Evolutionary conservation across 768 basidiomycete genomes (phyloP).

Genomic region (Cyathus striatus): DNA sequence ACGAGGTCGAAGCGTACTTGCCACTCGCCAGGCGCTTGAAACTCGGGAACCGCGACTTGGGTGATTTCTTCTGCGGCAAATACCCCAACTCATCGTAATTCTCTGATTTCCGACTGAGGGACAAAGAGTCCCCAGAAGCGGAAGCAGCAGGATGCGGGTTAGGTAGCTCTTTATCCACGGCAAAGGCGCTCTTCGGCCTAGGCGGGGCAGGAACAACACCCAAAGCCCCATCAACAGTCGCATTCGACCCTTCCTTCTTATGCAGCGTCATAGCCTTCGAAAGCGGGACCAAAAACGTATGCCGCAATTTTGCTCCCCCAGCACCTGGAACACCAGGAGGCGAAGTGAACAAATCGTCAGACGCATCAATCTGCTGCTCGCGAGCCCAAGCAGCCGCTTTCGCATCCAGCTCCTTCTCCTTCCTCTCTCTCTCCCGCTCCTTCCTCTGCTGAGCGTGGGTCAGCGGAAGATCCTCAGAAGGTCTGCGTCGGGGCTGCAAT

Average conservation of each 20-base stretch:
- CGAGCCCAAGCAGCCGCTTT: conserved; percentile 7
- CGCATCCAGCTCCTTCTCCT: conserved; percentile 7
- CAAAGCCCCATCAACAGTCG: conserved; percentile 5
- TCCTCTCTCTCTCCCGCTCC: conserved; percentile 11
- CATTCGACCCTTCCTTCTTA: conserved; percentile 16
- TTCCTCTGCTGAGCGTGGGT: conserved; percentile 11
- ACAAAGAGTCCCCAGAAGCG: neutral
- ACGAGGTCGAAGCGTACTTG: conserved; percentile 18
- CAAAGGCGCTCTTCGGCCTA: conserved; percentile 10
- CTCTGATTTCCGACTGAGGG: conserved; percentile 8
- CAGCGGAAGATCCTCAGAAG: too few species aligned
- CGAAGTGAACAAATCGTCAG: conserved; percentile 16
- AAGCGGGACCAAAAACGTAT: conserved; percentile 28
- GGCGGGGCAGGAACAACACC: too few species aligned
- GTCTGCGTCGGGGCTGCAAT: too few species aligned
- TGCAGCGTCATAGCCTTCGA: conserved; percentile 17
- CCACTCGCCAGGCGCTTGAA: conserved; percentile 44
- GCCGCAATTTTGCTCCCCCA: conserved; percentile 24
- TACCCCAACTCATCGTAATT: conserved; percentile 25
- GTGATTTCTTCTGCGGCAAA: conserved; percentile 48
- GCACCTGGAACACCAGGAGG: conserved; percentile 8
- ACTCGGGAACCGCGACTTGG: conserved; percentile 40
- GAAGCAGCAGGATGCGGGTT: neutral
- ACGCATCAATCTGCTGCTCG: conserved; percentile 19
- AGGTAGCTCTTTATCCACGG: neutral